A percentile compares a stretch with the other conserved stretches of the same genome.
phyloP scores from a whole-genome alignment of 306 rosid species.

The Dicorynia guianensis region DNA sequence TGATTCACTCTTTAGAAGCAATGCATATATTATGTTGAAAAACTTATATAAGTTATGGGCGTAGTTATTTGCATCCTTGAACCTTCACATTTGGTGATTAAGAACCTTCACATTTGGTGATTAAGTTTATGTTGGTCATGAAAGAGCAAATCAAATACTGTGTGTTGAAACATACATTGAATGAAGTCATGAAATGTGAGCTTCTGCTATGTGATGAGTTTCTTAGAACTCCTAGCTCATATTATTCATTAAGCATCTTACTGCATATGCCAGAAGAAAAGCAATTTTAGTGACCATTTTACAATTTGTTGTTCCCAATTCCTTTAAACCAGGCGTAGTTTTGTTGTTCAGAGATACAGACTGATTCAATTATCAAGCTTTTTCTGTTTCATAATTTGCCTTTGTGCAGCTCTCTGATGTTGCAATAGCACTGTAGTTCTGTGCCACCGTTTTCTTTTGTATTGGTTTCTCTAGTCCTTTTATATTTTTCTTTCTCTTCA shows the following conservation, averaged over 20 bases:
- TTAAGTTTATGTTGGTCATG: not conserved
- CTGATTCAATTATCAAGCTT: not conserved
- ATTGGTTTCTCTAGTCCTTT: not conserved
- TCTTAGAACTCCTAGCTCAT: not conserved
- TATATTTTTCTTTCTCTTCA: not conserved
- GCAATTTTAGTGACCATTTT: not conserved
- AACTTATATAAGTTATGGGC: not conserved
- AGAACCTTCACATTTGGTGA: not conserved
- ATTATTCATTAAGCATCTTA: not conserved
- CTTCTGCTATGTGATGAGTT: slow-evolving; percentile 1
- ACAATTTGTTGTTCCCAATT: not conserved
- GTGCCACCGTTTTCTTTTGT: slow-evolving; percentile 6
- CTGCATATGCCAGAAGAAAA: not conserved
- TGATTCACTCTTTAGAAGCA: not conserved
- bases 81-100: not conserved
- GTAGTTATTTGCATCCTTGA: slow-evolving; percentile 9
- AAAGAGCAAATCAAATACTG: no score
- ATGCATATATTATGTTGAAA: not conserved
- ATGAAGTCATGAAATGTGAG: slow-evolving; percentile 11
- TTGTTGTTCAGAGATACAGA: not conserved
- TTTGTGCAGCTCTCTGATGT: not conserved
- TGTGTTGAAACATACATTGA: not conserved
- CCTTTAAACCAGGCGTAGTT: not conserved
- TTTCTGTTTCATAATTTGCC: not conserved
- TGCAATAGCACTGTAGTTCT: not conserved